Conservation (phyloP, 441 rosid genomes). For the Melastoma candidum region DNA sequence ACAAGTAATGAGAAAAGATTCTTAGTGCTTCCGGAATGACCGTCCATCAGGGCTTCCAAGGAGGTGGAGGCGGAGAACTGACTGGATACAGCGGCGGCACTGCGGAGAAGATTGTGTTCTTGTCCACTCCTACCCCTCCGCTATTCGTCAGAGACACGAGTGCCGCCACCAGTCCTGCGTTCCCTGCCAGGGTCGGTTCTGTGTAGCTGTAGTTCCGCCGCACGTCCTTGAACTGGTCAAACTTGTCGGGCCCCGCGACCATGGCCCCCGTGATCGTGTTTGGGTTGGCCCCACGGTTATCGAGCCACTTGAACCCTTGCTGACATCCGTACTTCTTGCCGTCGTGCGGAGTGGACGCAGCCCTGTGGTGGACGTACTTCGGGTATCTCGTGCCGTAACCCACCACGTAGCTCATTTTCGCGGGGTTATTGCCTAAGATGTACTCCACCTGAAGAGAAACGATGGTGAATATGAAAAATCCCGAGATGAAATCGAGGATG, state of each 20-base stretch:
- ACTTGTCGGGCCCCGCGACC: constrained; percentile 36
- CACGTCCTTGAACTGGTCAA: constrained; percentile 51
- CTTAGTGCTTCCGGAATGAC: too few species aligned
- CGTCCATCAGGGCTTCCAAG: constrained; percentile 30
- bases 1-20: too few species aligned
- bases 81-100: constrained; percentile 31
- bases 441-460: constrained; percentile 38
- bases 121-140: constrained; percentile 42
- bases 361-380: constrained; percentile 64
- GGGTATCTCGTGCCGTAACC: constrained; percentile 69
- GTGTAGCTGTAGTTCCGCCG: constrained; percentile 43
- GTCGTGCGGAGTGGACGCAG: constrained; percentile 62
- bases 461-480: not conserved
- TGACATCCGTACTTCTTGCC: constrained; percentile 48
- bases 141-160: constrained; percentile 51
- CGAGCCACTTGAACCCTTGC: constrained; percentile 59
- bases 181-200: constrained; percentile 78
- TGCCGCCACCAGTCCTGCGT: constrained; percentile 74
- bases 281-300: constrained; percentile 47
- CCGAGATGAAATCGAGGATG: too few species aligned
- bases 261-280: constrained; percentile 40
- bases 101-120: constrained; percentile 40
- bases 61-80: constrained; percentile 60
- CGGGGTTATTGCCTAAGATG: constrained; percentile 72
- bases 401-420: constrained; percentile 72